A percentile compares a stretch with the other conserved stretches of the same genome.
Conservation (phyloP, 1,284 basidiomycete species). For the Filobasidium uniguttulatum region DNA sequence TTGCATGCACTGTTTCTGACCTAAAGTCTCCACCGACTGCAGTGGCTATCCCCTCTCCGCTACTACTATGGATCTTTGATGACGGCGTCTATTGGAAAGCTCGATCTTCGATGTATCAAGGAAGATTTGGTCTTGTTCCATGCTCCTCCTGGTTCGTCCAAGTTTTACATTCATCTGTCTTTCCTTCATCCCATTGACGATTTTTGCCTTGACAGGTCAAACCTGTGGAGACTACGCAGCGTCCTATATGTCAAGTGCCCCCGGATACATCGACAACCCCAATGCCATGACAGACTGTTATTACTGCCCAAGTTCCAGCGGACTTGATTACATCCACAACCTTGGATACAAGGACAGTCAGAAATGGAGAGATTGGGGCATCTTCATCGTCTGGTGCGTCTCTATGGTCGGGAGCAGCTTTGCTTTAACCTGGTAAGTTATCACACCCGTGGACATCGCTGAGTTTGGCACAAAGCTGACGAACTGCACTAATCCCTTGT, state of each 20-base stretch:
- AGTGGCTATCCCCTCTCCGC: background rate
- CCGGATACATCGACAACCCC: constrained; percentile 6
- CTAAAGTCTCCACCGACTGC: background rate
- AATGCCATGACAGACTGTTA: constrained; percentile 1
- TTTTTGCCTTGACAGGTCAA: constrained; percentile 1
- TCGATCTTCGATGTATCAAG: background rate
- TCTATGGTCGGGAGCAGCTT: no score
- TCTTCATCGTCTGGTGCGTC: no score
- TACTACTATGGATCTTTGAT: constrained; percentile 4
- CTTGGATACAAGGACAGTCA: constrained; percentile 1
- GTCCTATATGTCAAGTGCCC: background rate
- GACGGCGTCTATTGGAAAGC: background rate
- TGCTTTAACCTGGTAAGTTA: no score
- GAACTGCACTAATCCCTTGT: no score
- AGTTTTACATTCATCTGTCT: no score
- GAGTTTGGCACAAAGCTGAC: no score
- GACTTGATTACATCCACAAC: background rate
- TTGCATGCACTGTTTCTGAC: background rate
- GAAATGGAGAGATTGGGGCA: constrained; percentile 1
- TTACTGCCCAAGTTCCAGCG: constrained; percentile 5
- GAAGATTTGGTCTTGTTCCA: constrained; percentile 4
- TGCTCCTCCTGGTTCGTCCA: constrained; percentile 5
- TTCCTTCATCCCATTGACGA: background rate
- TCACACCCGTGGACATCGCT: no score
- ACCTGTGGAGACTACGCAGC: constrained; percentile 9